Evolutionary conservation across 768 basidiomycete species (phyloP), one percentile per base, ranked within the genome.

Genomic region (Lentinula sp.): DNA sequence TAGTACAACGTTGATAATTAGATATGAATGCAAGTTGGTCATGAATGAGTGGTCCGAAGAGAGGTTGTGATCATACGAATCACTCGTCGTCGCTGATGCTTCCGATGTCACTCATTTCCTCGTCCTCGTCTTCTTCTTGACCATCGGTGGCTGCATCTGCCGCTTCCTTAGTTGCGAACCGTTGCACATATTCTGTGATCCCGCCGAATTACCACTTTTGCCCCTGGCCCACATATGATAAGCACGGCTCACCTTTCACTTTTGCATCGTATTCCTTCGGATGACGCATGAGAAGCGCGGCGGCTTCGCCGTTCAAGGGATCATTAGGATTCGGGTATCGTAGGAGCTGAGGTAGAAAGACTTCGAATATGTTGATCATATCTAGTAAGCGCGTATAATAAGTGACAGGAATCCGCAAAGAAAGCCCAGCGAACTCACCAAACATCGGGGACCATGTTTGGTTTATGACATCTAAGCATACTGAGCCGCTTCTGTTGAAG

Each of bases 401-500:
- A 28, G 28, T 28, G 3, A 28, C 28, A 28, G 28, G 3, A 28
- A 28, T 28, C 28, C 28, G 28, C 28, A 28, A 28, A 28, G 28
- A 28, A 28, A 64, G 23, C 35, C 45, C 40, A 50, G 40, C 34
- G 55, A 39, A 78, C 89, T 71, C 71, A 95, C 95, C 95, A 71
- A 97, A 99, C 97, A 99, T 98, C 1, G 97, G 97, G 45, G 97
- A 98, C 97, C 97, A 99, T 15, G 96, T 97, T 78, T 98, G 95
- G 71, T 98, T 98, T 73, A 98, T 98, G 45, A 98, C 97, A 74
- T 98, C 97, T 64, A 99, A 79, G 74, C 97, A 99, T 57, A 99
- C 96, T 5, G 95, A 98, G 46, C 96, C 96, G 70, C 95, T 97
- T 70, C 95, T 96, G 71, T 34, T 62, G 43, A 57, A 46, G 55